Evolutionary conservation across 2,329 filamentous ascomycete species (phyloP), one percentile per base, ranked within the genome.

Genomic region (Fusarium begoniae): DNA sequence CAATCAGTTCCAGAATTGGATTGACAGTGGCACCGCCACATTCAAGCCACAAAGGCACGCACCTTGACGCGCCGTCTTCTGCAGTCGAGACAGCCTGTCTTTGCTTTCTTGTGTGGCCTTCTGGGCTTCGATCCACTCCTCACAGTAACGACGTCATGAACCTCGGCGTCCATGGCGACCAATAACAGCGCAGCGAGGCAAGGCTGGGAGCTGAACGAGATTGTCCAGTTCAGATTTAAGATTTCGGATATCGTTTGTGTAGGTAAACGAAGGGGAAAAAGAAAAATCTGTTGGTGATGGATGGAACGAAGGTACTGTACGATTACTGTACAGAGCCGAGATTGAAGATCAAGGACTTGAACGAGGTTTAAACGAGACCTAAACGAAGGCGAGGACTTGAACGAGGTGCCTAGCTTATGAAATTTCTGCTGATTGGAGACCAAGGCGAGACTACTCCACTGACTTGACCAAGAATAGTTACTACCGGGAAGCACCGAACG

Each of bases 51-150:
- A 4, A 2, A 26, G 18, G 8, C 6, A n/a, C 47, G 6, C 3
- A 68, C 65, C 63, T 68, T 68, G 24, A 68, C 65, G 22, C 47
- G 65, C 2, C 65, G 65, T 30, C 64, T 62, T 15, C 65, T 68
- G 22, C 65, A 68, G 17, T 68, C 54, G 8, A 11, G 20, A 8
- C 65, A 68, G 2, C 65, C 65, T 3, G 65, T 68, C 40, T 48
- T 68, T 5, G 57, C 63, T 17, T 68, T 68, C 14, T 68, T 68
- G 15, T 68, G 65, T 20, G 63, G 45, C 20, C 54, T 48, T 38
- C 65, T 24, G 2, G 57, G 18, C 22, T 68, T 68, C 24, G 12
- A 13, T 32, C 35, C 65, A 18, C 32, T n/a, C 8, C 35, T 38
- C 44, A 18, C 24, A 12, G 20, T 5, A 14, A 17, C 8, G 32